These are phyloP conservation scores for Psilocybe cyanescens DNA, from an alignment of 768 basidiomycete genomes.

Conservation along the genomic window DNA sequence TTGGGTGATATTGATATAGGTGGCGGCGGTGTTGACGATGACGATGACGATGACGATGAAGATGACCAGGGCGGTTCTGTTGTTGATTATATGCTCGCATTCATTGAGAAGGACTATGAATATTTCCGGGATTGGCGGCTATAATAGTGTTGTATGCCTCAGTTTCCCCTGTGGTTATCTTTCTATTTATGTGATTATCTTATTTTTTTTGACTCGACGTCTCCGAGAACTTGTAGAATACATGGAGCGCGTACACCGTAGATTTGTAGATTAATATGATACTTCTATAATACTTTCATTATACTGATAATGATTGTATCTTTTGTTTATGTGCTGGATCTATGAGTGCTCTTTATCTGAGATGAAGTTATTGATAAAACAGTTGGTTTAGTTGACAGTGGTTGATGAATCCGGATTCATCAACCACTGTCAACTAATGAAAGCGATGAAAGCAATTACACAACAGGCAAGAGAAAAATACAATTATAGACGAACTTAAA, in stretches of 20 bases:
- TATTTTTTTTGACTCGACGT: not conserved
- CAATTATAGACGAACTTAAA: not conserved
- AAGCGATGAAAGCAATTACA: not conserved
- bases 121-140: slow-evolving; percentile 77
- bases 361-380: not conserved
- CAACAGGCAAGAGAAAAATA: not conserved
- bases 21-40: slow-evolving; percentile 25
- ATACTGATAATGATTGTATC: not conserved
- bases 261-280: slow-evolving; percentile 9
- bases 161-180: not conserved
- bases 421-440: not conserved
- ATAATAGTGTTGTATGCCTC: slow-evolving; percentile 27
- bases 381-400: not conserved
- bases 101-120: slow-evolving; percentile 64
- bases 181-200: not conserved
- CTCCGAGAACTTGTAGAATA: not conserved
- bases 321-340: not conserved
- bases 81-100: slow-evolving; percentile 83
- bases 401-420: too few relatives aligned
- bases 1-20: slow-evolving; percentile 24
- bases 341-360: not conserved
- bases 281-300: slow-evolving; percentile 9
- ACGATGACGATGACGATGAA: slow-evolving; percentile 44
- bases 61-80: slow-evolving; percentile 72
- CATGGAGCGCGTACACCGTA: not conserved